These are phyloP conservation scores for Trichocladium antarcticum DNA, from an alignment of 495 filamentous ascomycete genomes.

Conservation along the genomic window DNA sequence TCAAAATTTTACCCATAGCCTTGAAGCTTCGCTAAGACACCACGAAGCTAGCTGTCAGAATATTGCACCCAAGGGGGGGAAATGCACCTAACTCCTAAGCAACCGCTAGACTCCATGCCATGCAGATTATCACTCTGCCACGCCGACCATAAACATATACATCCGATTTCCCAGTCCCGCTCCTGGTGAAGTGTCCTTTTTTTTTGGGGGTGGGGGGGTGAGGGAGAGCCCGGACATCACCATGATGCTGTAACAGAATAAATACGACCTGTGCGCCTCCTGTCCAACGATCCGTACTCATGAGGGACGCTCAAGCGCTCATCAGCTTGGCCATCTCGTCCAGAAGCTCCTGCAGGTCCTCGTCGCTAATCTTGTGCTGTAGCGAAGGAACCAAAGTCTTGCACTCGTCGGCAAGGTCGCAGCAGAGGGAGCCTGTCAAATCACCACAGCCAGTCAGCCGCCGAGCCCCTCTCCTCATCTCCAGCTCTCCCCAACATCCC, in stretches of 20 bases:
- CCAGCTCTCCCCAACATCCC: too few species aligned
- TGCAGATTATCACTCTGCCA: slow-evolving; percentile 8
- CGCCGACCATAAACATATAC: not conserved
- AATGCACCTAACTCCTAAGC: slow-evolving; percentile 6
- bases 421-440: slow-evolving; percentile 68
- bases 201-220: too few species aligned
- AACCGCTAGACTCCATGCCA: slow-evolving; percentile 11
- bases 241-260: too few species aligned
- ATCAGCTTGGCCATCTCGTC: slow-evolving; percentile 76
- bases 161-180: too few species aligned
- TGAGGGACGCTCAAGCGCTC: slow-evolving; percentile 13
- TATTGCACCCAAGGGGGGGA: slow-evolving; percentile 1
- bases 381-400: slow-evolving; percentile 92
- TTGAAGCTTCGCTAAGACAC: not conserved
- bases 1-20: not conserved
- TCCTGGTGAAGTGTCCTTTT: too few species aligned
- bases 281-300: too few species aligned
- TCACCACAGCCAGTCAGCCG: not conserved
- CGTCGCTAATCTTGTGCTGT: slow-evolving; percentile 74
- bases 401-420: slow-evolving; percentile 85
- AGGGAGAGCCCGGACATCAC: too few species aligned
- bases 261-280: too few species aligned
- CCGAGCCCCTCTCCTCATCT: not conserved
- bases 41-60: not conserved
- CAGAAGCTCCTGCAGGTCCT: slow-evolving; percentile 72